phyloP scores from a whole-genome alignment of 768 basidiomycete genomes.

The Boletus reticuloceps region DNA sequence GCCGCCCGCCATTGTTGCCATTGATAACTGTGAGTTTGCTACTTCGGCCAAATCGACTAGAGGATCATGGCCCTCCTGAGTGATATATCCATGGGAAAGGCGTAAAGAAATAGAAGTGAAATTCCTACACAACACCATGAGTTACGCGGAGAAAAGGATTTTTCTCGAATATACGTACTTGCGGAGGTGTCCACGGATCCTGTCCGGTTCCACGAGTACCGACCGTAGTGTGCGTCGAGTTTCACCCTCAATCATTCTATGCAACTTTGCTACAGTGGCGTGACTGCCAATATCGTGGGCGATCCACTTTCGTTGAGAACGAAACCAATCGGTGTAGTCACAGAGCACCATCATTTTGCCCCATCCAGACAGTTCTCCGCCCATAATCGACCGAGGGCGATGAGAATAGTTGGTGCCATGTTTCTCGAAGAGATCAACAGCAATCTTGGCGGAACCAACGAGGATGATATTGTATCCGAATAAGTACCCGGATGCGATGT shows the following conservation, averaged over 20 bases:
- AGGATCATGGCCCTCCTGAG: constrained; percentile 35
- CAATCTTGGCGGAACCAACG: constrained; percentile 40
- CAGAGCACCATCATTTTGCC: constrained; percentile 15
- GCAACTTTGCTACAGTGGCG: constrained; percentile 7
- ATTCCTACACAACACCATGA: not conserved
- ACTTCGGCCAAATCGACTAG: constrained; percentile 30
- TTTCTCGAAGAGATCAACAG: constrained; percentile 45
- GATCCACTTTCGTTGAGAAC: constrained; percentile 14
- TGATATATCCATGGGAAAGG: constrained; percentile 40
- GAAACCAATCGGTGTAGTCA: constrained; percentile 10
- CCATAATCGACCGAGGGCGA: constrained; percentile 15
- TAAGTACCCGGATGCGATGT: constrained; percentile 10
- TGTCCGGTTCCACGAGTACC: constrained; percentile 3
- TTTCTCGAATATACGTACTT: constrained; percentile 2
- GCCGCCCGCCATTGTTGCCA: not conserved
- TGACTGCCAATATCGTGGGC: constrained; percentile 7
- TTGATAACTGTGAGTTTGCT: constrained; percentile 25
- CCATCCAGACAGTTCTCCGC: constrained; percentile 19
- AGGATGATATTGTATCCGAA: constrained; percentile 38
- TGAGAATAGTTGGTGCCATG: constrained; percentile 41
- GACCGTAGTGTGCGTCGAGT: constrained; percentile 8
- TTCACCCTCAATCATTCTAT: constrained; percentile 18
- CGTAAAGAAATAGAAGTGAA: constrained; percentile 30
- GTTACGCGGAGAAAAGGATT: too few species aligned
- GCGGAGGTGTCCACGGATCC: constrained; percentile 8